These are phyloP conservation scores for Ascochyta lentis DNA, from an alignment of 2,329 filamentous ascomycete species.

Conservation along the genomic window DNA sequence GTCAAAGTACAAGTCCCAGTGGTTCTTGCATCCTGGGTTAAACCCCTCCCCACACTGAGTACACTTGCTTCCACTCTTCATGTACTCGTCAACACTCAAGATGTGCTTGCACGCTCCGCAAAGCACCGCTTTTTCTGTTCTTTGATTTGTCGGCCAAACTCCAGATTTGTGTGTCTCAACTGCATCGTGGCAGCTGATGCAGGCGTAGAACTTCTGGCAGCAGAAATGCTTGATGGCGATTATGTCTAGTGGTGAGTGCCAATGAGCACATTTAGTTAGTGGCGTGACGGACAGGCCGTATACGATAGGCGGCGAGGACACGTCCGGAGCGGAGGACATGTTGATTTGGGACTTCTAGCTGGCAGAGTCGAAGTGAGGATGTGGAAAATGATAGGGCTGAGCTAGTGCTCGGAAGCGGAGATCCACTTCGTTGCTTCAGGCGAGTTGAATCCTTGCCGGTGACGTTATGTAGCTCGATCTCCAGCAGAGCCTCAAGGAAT, in stretches of 20 bases:
- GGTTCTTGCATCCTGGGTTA: conserved; percentile 45
- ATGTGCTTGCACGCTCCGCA: conserved; percentile 42
- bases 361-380: not conserved
- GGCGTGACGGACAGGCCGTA: conserved; percentile 38
- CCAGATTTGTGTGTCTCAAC: conserved; percentile 33
- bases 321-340: not conserved
- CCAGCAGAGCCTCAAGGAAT: conserved; percentile 10
- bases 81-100: conserved; percentile 38
- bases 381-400: conserved; percentile 25
- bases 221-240: conserved; percentile 48
- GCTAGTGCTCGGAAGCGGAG: conserved; percentile 20
- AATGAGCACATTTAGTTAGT: conserved; percentile 45
- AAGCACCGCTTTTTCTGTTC: conserved; percentile 34
- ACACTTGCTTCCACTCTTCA: conserved; percentile 39
- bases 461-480: conserved; percentile 13
- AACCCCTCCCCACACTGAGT: conserved; percentile 36
- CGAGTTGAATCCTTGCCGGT: conserved; percentile 13
- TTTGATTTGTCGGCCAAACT: conserved; percentile 30
- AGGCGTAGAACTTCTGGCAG: conserved; percentile 48
- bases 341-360: not conserved
- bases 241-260: conserved; percentile 43
- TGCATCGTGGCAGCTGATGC: conserved; percentile 43
- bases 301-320: conserved; percentile 18
- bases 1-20: conserved; percentile 47
- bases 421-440: conserved; percentile 13